These are phyloP conservation scores for Acrodontium crateriforme DNA, from an alignment of 2,329 filamentous ascomycete species.

Conservation along the genomic window DNA sequence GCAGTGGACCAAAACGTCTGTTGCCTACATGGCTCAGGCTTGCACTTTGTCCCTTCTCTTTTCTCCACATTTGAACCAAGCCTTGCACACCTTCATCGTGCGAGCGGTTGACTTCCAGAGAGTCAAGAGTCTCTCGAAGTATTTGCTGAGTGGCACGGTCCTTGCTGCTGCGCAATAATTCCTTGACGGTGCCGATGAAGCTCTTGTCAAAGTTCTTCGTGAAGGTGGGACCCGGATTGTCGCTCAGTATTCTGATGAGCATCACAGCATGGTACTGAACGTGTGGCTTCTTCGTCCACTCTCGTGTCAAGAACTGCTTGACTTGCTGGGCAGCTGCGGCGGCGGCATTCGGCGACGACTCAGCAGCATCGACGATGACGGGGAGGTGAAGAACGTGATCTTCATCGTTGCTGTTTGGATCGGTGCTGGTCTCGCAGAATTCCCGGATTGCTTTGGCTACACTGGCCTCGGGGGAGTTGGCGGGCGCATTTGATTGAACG, in stretches of 20 bases:
- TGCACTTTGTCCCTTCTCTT: constrained; percentile 50
- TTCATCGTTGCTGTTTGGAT: constrained; percentile 57
- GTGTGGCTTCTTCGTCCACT: constrained; percentile 45
- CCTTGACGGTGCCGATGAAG: constrained; percentile 64
- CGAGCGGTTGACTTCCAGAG: constrained; percentile 57
- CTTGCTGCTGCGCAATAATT: constrained; percentile 54
- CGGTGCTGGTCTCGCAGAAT: constrained; percentile 66
- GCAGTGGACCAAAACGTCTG: no score
- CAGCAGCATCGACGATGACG: constrained; percentile 84
- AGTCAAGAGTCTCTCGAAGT: constrained; percentile 71
- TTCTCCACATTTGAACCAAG: constrained; percentile 78
- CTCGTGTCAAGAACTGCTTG: constrained; percentile 67
- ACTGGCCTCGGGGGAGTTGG: constrained; percentile 50
- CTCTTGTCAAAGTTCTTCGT: constrained; percentile 81
- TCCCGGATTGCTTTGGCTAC: constrained; percentile 53
- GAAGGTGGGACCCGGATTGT: constrained; percentile 83
- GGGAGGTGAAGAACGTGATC: constrained; percentile 90
- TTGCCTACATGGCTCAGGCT: constrained; percentile 7
- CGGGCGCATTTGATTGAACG: constrained; percentile 10
- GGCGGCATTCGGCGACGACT: constrained; percentile 78
- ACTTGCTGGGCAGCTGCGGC: constrained; percentile 68
- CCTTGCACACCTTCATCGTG: constrained; percentile 58
- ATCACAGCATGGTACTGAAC: constrained; percentile 94
- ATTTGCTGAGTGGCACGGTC: constrained; percentile 74
- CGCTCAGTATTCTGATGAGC: constrained; percentile 79